Evolutionary conservation across 192 early-diverging fungal species (phyloP), one percentile per base, ranked within the genome.

Genomic region (Paraglomus brasilianum): DNA sequence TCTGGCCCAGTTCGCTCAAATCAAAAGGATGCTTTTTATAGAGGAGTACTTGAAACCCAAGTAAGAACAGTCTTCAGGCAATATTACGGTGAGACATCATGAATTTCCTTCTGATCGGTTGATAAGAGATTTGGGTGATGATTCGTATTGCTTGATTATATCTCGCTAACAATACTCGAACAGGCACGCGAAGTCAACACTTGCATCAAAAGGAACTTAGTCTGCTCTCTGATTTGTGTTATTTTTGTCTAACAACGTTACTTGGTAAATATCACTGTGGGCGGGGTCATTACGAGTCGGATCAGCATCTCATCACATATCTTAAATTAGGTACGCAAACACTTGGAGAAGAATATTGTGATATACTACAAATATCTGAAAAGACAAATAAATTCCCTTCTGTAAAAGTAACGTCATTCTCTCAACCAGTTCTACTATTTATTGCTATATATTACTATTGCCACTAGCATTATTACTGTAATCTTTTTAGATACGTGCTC

Each of bases 291-390:
- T 15, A 9, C 15, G 14, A 19, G 7, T 64, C 38, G n/a, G n/a
- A 17, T 46, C 39, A 40, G 21, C n/a, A 44, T 2, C 59, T 60
- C 43, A 24, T 60, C 10, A 30, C 22, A 39, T 69, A 71, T 38
- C 17, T 30, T 51, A 40, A 4, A 36, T 14, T 63, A 56, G 91
- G 95, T 4, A 86, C 85, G 15, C 93, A 92, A 69, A 97, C 96
- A 0, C 74, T 98, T 42, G 96, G 96, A 48, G 94, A 98, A 75
- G 96, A 98, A 72, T 97, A 96, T 75, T 95, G 93, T 66, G 93
- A 93, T 66, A 92, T 97, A 56, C 70, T 93, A 69, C 93, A 89
- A 59, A 78, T 87, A 50, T 80, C 75, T 21, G 73, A 77, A 14
- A 73, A 69, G 1, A 64, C 73, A 15, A 66, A 73, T 2, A 80